phyloP scores from a whole-genome alignment of 345 rosid species.

The Raphanus raphanistrum region DNA sequence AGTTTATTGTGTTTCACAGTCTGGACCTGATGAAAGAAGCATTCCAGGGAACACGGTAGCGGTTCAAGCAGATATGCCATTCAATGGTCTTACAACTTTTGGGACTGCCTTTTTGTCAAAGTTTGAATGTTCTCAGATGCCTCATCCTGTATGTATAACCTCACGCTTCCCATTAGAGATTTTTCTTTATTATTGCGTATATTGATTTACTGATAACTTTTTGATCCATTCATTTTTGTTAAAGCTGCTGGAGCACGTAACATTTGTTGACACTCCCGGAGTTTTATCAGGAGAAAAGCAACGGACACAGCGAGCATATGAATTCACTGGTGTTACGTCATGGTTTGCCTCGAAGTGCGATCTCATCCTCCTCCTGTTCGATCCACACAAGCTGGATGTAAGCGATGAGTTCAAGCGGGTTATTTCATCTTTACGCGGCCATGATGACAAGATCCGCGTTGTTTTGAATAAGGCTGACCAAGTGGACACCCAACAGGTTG shows the following conservation, averaged over 20 bases:
- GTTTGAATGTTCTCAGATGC: constrained; percentile 98
- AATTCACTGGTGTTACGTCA: constrained; percentile 89
- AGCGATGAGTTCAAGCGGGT: constrained; percentile 98
- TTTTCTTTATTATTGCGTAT: background rate
- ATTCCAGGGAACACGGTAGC: constrained; percentile 95
- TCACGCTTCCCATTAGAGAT: constrained; percentile 1
- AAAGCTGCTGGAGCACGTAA: constrained; percentile 89
- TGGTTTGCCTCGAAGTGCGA: constrained; percentile 99
- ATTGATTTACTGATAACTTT: constrained; percentile 26
- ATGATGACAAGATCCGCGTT: constrained; percentile 94
- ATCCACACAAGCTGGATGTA: constrained; percentile 93
- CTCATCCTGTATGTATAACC: constrained; percentile 67
- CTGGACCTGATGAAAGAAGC: constrained; percentile 96
- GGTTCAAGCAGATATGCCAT: constrained; percentile 97
- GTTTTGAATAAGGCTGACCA: constrained; percentile 97
- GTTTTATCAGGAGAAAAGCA: constrained; percentile 95
- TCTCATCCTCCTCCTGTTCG: constrained; percentile 92
- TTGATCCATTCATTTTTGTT: constrained; percentile 18
- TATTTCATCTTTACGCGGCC: constrained; percentile 88
- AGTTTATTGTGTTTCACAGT: constrained; percentile 45
- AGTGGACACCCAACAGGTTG: constrained; percentile 90
- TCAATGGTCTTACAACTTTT: constrained; percentile 82
- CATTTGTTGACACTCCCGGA: constrained; percentile 95
- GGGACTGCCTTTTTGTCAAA: constrained; percentile 93
- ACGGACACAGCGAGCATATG: constrained; percentile 83